Evolutionary conservation across 1,139 yeast genomes (phyloP), one percentile per base, ranked within the genome.

Genomic region (Blastobotrys capitulatus): DNA sequence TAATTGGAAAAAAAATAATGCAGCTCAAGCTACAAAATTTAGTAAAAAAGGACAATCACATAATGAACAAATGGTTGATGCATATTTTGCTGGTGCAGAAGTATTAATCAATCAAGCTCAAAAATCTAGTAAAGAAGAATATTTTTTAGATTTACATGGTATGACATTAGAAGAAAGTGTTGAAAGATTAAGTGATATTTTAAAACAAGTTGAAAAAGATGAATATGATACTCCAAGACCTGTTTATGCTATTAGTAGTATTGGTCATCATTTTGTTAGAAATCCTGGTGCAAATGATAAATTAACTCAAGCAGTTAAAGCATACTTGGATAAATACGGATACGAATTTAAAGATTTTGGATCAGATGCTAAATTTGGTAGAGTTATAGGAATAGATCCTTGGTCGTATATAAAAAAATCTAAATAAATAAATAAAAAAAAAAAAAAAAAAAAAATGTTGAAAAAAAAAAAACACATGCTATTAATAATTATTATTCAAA

Each of bases 71-170:
- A 65, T 66, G 68, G 54, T 59, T 19, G 58, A 55, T 4, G 57
- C 53, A 10, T 59, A 63, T 39, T 47, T 51, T 9, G 42, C 48
- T 13, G 70, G 64, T 8, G 60, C 67, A 1, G 59, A 59, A 12
- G 35, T 61, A 15, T 55, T 66, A 25, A 57, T 54, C 48, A 58
- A 55, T 9, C 60, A 58, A 37, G 36, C 27, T 2, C 4, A 6
- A 16, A 41, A 41, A 4, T 31, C 27, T 15, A 56, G 58, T 2
- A 58, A 53, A n/a, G 49, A 55, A 26, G 69, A 65, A 46, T 49
- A 63, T 1, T 71, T 66, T 62, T 57, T 66, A 38, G 76, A 71
- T 49, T 58, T 71, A 51, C 74, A 70, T 50, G 75, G 74, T 0
- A 51, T 67, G 46, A 68, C 69, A 39, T 60, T 69, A 22, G 65